Evolutionary conservation across 306 rosid species (phyloP), one percentile per base, ranked within the genome.

Genomic region (Dryas drummondii): DNA sequence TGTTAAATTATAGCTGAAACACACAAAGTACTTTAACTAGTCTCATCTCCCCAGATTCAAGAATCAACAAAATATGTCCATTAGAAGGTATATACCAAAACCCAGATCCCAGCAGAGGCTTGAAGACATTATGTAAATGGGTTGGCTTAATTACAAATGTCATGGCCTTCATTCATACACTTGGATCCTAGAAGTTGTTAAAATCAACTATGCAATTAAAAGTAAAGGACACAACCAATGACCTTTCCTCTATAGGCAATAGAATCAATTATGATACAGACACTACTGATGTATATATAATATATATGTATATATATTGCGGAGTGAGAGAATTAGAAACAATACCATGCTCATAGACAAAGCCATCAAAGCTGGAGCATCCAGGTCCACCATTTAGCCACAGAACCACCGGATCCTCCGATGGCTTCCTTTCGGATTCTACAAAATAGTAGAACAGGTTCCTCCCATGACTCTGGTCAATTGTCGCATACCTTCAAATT

Each of bases 301-400:
- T 32, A 2, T 32, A 2, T 32, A 32, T 32, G 37, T 32, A 32
- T 32, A 32, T 32, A 32, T 32, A 32, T 32, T 32, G 37, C 2
- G 37, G 37, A 32, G 37, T 32, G 37, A 32, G 1, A 32, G 37
- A 32, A 32, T 32, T 32, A 48, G 53, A 75, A 55, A 56, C 6
- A 32, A 67, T 87, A 94, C 99, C 99, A 69, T 94, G 97, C 74
- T 94, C 99, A n/a, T 91, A 94, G n/a, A 94, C 69, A 73, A 91
- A 94, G 58, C 96, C 99, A 85, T 94, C 99, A 53, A 94, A 84
- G 78, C 99, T 94, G 76, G 99, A 94, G 74, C 99, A 91, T 7
- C 97, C 99, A 0, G 99, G 99, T 58, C 99, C 99, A 10, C 99
- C 99, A 60, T 94, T 94, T 65, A 94, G 96, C 98, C 98, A 94